These are phyloP conservation scores for Chytriomyces confervae DNA, from an alignment of 192 early-diverging fungal species.

Conservation along the genomic window DNA sequence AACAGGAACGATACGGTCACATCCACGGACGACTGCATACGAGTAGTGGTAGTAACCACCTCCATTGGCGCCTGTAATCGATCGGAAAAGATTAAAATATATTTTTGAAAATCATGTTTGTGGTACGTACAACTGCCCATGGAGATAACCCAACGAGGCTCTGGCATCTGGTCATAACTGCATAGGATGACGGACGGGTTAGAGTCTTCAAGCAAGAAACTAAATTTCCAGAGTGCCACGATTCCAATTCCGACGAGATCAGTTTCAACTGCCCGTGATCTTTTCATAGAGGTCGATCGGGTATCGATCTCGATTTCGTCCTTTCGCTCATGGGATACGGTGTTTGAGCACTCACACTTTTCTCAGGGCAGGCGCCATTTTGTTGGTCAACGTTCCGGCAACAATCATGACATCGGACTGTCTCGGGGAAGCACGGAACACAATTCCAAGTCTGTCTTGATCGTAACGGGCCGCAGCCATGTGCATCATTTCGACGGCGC, in stretches of 20 bases:
- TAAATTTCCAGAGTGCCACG: too few relatives aligned
- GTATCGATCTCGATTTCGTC: neutral
- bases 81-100: neutral
- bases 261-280: too few relatives aligned
- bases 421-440: conserved; percentile 95
- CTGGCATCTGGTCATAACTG: conserved; percentile 81
- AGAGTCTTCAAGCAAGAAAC: too few relatives aligned
- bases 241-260: too few relatives aligned
- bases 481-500: conserved; percentile 98
- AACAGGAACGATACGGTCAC: conserved; percentile 91
- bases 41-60: conserved; percentile 99
- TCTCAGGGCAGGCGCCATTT: conserved; percentile 91
- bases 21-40: conserved; percentile 94
- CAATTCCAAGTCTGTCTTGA: conserved; percentile 96
- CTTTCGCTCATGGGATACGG: neutral
- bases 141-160: conserved; percentile 98
- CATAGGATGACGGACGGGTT: neutral
- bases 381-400: conserved; percentile 97
- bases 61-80: conserved; percentile 74
- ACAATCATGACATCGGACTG: conserved; percentile 99
- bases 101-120: neutral
- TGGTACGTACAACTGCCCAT: conserved; percentile 81
- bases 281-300: too few relatives aligned
- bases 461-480: conserved; percentile 96
- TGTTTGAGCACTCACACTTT: conserved; percentile 62